Evolutionary conservation across 345 rosid species (phyloP).

Genomic region (Conringia planisiliqua): DNA sequence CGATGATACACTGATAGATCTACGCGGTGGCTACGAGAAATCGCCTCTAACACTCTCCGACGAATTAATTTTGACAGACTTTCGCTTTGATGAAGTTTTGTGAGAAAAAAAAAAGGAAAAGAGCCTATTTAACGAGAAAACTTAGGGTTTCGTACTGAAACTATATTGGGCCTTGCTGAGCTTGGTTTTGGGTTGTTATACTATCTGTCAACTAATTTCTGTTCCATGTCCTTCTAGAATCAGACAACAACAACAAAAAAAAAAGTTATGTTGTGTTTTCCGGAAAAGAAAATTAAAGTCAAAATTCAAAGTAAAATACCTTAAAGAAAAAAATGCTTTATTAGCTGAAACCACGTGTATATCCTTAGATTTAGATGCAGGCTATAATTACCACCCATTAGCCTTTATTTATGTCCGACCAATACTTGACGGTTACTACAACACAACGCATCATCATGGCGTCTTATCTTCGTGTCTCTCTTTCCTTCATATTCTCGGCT

Average conservation of each 20-base stretch:
- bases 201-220: conserved; percentile 23
- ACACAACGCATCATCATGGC: conserved; percentile 11
- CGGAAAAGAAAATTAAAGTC: neutral
- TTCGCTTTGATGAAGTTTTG: too few relatives aligned
- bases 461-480: conserved; percentile 1
- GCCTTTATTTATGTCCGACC: conserved; percentile 15
- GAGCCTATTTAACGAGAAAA: too few relatives aligned
- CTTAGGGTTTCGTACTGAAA: too few relatives aligned
- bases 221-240: conserved; percentile 17
- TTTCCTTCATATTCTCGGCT: conserved; percentile 15
- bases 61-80: too few relatives aligned
- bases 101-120: too few relatives aligned
- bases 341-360: conserved; percentile 1
- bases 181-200: too few relatives aligned
- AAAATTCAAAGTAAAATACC: neutral
- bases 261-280: neutral
- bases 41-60: too few relatives aligned
- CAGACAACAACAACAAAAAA: neutral
- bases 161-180: too few relatives aligned
- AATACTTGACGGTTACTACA: conserved; percentile 28
- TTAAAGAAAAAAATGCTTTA: neutral
- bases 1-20: too few relatives aligned
- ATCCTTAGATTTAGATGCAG: conserved; percentile 5
- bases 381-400: conserved; percentile 17
- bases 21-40: too few relatives aligned